phyloP scores from a whole-genome alignment of 1,139 yeast species.

The Lodderomyces metapsilosis region DNA sequence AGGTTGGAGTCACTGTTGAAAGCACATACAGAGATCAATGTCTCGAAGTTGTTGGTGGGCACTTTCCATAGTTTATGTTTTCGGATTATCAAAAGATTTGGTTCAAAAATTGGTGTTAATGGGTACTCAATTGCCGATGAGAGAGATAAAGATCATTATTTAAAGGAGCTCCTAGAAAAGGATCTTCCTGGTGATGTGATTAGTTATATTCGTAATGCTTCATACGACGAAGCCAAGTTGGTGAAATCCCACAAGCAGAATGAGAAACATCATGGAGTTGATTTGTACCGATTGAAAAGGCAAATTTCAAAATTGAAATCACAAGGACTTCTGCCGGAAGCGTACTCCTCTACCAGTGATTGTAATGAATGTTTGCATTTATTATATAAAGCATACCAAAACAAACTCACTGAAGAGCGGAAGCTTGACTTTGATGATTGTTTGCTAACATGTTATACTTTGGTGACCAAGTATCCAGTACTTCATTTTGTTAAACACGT shows the following conservation, averaged over 20 bases:
- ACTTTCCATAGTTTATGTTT: slow-evolving; percentile 85
- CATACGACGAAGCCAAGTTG: neutral
- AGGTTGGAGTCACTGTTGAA: slow-evolving; percentile 48
- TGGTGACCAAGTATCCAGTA: slow-evolving; percentile 47
- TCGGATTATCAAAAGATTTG: slow-evolving; percentile 56
- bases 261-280: slow-evolving; percentile 28
- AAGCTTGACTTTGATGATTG: slow-evolving; percentile 85
- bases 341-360: slow-evolving; percentile 19
- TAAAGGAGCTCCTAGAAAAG: slow-evolving; percentile 42
- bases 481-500: slow-evolving; percentile 62
- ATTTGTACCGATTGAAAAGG: slow-evolving; percentile 36
- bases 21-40: slow-evolving; percentile 29
- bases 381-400: slow-evolving; percentile 56
- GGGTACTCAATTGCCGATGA: slow-evolving; percentile 65
- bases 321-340: slow-evolving; percentile 39
- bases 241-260: slow-evolving; percentile 10
- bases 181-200: slow-evolving; percentile 26
- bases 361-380: slow-evolving; percentile 20
- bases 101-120: slow-evolving; percentile 48
- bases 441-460: slow-evolving; percentile 50
- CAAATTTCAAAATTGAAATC: slow-evolving; percentile 57
- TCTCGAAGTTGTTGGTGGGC: slow-evolving; percentile 60
- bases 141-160: slow-evolving; percentile 52
- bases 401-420: slow-evolving; percentile 35
- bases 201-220: slow-evolving; percentile 13